Base-by-base conservation (phyloP, 495 filamentous ascomycete genomes). In the Annulohypoxylon moriforme region DNA sequence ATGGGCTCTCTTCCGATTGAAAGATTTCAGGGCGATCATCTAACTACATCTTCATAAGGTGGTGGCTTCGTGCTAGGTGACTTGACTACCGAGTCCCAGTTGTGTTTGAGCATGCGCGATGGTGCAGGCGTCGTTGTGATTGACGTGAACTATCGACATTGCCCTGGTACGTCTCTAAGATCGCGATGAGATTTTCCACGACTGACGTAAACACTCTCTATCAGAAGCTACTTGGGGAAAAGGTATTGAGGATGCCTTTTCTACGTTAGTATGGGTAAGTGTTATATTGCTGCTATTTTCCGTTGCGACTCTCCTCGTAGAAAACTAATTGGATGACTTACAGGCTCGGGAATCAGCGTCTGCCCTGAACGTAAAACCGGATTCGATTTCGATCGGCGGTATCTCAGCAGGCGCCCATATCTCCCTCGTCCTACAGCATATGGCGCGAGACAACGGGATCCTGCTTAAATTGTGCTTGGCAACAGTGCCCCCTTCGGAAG, bases 101-200 rank as follows among this genome's bases (percentile, higher is more conserved):
- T 85, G 1, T 85, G 83, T 60, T 74, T 84, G 16, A 83, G 73
- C 52, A 82, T 85, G 76, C 79, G 82, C 14, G 79, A 81, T 20
- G 81, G 80, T 3, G 78, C 82, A 4, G 75, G 77, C 3, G 71
- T 81, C 31, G 80, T 78, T 8, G 79, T 85, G 8, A 78, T 87
- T 24, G 85, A 87, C 56, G 81, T 87, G n/a, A 80, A 80, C 33
- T 87, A 87, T 66, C 82, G 84, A n/a, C 80, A 82, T 4, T 83
- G 81, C 4, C 84, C 85, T 20, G 80, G 81, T 81, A 66, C 60
- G 75, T 56, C 13, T 27, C n/a, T 6, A n/a, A 7, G 8, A 44
- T 18, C 1, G 34, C n/a, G n/a, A 40, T 20, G 20, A 52, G 3
- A 25, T 3, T 22, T 29, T 4, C 29, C 9, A 16, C 60, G 3